Conservation (phyloP, 139 green algal species). For the Micractinium conductrix region DNA sequence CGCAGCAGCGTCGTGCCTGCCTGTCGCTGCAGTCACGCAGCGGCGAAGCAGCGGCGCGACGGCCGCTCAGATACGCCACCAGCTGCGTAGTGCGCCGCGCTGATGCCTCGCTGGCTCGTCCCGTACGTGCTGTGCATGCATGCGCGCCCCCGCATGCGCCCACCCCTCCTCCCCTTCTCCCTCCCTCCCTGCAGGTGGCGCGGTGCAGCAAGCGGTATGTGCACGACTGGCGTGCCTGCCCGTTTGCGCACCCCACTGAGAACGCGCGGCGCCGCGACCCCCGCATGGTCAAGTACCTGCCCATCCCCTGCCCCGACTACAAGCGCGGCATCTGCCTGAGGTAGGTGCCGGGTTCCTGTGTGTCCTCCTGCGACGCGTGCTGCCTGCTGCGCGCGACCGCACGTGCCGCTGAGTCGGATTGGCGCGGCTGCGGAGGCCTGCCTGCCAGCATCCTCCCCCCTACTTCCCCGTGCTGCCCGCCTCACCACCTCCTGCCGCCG, state of each 20-base stretch:
- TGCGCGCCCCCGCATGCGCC: no score
- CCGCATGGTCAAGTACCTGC: constrained; percentile 85
- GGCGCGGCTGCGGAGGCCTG: background rate
- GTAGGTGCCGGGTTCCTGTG: background rate
- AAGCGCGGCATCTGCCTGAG: constrained; percentile 69
- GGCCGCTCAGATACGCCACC: no score
- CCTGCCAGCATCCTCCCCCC: background rate
- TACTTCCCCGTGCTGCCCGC: background rate
- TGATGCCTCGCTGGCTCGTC: no score
- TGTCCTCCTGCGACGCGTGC: background rate
- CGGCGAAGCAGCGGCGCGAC: no score
- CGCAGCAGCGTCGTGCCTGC: no score
- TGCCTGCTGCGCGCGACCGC: background rate
- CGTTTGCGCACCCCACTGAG: constrained; percentile 97
- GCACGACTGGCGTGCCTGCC: constrained; percentile 97
- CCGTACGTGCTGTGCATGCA: no score
- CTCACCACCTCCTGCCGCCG: background rate
- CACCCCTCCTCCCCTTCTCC: background rate
- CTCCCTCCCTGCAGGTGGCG: constrained; percentile 58
- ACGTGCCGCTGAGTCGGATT: background rate
- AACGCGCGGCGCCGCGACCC: constrained; percentile 95
- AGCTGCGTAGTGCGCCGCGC: no score
- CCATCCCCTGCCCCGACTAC: constrained; percentile 95
- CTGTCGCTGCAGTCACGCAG: no score
- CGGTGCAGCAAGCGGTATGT: constrained; percentile 84